Conservation (phyloP, 805 yeast species). For the Candida odintsovae region DNA sequence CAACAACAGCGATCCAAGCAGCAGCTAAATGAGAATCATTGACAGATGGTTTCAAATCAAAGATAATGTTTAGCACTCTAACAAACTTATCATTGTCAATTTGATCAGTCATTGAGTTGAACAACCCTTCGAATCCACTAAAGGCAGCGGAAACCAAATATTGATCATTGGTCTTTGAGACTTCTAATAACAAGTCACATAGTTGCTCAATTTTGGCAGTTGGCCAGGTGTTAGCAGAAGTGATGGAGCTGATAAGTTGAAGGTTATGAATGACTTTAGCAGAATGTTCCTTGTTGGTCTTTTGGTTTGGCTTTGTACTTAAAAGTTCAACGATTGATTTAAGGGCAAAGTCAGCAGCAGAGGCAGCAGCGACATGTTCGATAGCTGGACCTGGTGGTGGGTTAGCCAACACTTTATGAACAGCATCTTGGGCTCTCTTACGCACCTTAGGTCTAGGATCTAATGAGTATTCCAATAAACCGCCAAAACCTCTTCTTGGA, state of each 20-base stretch:
- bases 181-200: slow-evolving; percentile 69
- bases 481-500: slow-evolving; percentile 77
- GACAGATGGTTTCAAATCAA: slow-evolving; percentile 73
- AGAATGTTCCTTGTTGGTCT: slow-evolving; percentile 42
- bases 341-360: slow-evolving; percentile 65
- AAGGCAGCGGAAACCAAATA: slow-evolving; percentile 78
- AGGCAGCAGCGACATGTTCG: slow-evolving; percentile 69
- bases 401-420: slow-evolving; percentile 53
- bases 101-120: slow-evolving; percentile 55
- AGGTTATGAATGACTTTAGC: slow-evolving; percentile 66
- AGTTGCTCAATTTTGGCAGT: slow-evolving; percentile 56
- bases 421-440: slow-evolving; percentile 89
- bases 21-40: slow-evolving; percentile 86
- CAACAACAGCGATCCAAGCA: slow-evolving; percentile 91
- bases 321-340: slow-evolving; percentile 44
- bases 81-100: slow-evolving; percentile 59
- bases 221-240: slow-evolving; percentile 83
- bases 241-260: slow-evolving; percentile 67
- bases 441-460: slow-evolving; percentile 95
- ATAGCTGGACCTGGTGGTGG: slow-evolving; percentile 74
- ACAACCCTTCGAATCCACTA: slow-evolving; percentile 75
- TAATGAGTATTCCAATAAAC: slow-evolving; percentile 67
- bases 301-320: slow-evolving; percentile 27
- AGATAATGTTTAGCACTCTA: slow-evolving; percentile 61
- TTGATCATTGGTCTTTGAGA: slow-evolving; percentile 81